Conservation (phyloP, 2,329 filamentous ascomycete species). For the Colletotrichum sp. region DNA sequence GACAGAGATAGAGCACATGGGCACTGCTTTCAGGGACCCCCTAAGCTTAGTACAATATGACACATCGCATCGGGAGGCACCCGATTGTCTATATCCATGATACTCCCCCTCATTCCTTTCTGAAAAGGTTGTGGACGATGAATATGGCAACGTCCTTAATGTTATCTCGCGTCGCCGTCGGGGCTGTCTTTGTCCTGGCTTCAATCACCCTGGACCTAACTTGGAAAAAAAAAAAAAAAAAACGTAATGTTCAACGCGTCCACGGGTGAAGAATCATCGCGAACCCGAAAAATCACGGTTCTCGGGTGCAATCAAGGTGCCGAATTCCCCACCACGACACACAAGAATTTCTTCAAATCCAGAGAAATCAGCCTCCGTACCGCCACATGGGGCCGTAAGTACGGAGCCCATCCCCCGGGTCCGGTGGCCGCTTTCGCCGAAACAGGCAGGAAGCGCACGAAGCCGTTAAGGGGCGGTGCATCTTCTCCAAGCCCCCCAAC, state of each 20-base stretch:
- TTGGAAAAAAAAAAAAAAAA: not conserved
- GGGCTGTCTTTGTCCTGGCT: rapidly evolving
- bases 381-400: not conserved
- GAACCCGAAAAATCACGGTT: not conserved
- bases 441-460: not conserved
- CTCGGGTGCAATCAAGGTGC: not conserved
- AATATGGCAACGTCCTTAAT: rapidly evolving
- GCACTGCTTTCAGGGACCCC: not conserved
- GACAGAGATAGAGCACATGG: not conserved
- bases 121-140: not conserved
- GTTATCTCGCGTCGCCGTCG: rapidly evolving
- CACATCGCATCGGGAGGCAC: not conserved
- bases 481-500: not conserved
- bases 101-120: not conserved
- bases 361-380: not conserved
- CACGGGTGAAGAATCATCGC: not conserved
- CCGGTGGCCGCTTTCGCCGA: not conserved
- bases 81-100: not conserved
- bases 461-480: not conserved
- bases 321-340: not conserved
- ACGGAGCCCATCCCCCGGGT: not conserved
- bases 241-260: not conserved
- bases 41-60: not conserved
- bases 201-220: rapidly evolving
- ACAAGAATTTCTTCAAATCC: not conserved